phyloP scores from a whole-genome alignment of 108 stramenopile genomes.

The Nitzschia putrida region DNA sequence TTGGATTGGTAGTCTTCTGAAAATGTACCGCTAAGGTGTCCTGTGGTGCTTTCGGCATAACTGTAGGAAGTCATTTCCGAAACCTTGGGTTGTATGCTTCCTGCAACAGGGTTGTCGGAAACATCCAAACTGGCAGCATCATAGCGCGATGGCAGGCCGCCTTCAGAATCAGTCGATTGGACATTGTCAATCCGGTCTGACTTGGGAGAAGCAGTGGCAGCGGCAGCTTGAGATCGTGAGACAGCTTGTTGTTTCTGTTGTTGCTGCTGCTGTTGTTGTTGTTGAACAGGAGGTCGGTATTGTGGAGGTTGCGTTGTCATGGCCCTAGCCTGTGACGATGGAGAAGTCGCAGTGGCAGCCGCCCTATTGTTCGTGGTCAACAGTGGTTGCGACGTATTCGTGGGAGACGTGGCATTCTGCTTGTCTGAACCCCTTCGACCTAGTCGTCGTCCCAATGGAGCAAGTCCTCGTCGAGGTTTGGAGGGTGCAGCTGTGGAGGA shows the following conservation, averaged over 20 bases:
- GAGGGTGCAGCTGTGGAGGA: neutral
- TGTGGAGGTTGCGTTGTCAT: too few species aligned
- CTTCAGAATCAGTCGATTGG: neutral
- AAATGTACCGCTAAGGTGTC: neutral
- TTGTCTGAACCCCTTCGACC: too few species aligned
- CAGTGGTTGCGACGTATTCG: too few species aligned
- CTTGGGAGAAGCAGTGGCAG: neutral
- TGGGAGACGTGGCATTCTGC: too few species aligned
- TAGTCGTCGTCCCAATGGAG: neutral
- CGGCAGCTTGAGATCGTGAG: too few species aligned
- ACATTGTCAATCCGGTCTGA: constrained; percentile 1
- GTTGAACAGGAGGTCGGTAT: too few species aligned
- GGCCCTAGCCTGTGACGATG: too few species aligned
- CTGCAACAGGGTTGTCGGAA: neutral
- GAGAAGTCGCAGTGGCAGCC: too few species aligned
- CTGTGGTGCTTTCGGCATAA: neutral
- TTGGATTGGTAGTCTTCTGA: too few species aligned
- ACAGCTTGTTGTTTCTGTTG: too few species aligned
- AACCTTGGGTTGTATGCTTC: neutral
- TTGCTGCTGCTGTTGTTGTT: too few species aligned
- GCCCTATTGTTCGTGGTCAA: too few species aligned
- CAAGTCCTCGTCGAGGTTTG: neutral
- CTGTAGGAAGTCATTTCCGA: constrained; percentile 6
- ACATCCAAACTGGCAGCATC: neutral
- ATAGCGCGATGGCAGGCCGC: neutral